A percentile compares a stretch with the other conserved stretches of the same genome.
phyloP scores from a whole-genome alignment of 176 grass and related monocot genomes.

The Melocanna baccifera region DNA sequence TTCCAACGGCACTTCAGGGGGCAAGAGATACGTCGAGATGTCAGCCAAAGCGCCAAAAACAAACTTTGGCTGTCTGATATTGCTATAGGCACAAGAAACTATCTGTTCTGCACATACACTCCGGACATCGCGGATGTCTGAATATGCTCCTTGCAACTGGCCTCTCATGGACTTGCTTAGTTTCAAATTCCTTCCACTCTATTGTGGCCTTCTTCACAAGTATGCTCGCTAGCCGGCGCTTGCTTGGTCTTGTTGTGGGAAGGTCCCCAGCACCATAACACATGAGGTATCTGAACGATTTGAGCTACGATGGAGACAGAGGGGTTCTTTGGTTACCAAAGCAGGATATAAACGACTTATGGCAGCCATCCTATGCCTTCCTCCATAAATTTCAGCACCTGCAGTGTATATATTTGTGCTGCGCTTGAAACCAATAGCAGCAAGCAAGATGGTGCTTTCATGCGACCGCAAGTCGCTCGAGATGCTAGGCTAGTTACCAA shows the following conservation, averaged over 20 bases:
- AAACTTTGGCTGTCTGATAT: conserved; percentile 25
- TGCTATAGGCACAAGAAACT: conserved; percentile 20
- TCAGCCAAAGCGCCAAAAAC: conserved; percentile 21
- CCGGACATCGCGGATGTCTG: conserved; percentile 78
- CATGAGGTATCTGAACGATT: conserved; percentile 90
- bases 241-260: conserved; percentile 87
- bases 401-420: conserved; percentile 82
- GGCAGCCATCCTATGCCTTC: conserved; percentile 78
- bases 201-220: conserved; percentile 80
- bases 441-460: no score
- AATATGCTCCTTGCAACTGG: conserved; percentile 85
- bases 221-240: conserved; percentile 77
- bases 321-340: conserved; percentile 90
- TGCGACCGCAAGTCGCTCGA: no score
- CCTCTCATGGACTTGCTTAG: conserved; percentile 80
- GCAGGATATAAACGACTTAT: conserved; percentile 85
- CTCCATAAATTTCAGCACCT: conserved; percentile 95
- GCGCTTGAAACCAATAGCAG: conserved; percentile 88
- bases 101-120: conserved; percentile 93
- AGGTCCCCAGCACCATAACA: conserved; percentile 80
- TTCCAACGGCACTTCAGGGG: not conserved
- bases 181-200: conserved; percentile 96
- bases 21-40: not conserved
- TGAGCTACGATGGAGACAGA: conserved; percentile 71
- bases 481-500: no score